Percentiles rank a stretch among this genome's conserved stretches.
Conservation (phyloP, 2,329 filamentous ascomycete species). For the Drechslerella coelobrocha region DNA sequence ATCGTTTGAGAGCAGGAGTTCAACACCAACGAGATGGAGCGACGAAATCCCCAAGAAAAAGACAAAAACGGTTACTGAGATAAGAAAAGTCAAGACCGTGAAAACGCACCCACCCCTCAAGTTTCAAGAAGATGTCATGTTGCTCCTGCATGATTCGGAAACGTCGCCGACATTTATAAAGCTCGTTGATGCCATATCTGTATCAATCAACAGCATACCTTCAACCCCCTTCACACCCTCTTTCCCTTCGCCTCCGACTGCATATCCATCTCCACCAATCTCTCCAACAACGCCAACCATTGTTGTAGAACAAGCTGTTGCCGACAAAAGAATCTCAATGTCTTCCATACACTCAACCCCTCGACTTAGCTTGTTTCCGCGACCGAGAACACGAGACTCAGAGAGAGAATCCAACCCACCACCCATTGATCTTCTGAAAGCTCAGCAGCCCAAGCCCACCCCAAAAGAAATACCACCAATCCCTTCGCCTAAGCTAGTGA, state of each 20-base stretch:
- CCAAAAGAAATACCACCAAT: slow-evolving; percentile 42
- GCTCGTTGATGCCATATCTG: slow-evolving; percentile 42
- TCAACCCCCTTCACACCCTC: slow-evolving; percentile 43
- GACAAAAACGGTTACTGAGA: slow-evolving; percentile 45
- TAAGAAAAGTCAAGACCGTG: slow-evolving; percentile 41
- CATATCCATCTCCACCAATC: slow-evolving; percentile 48
- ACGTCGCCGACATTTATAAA: slow-evolving; percentile 45
- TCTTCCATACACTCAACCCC: slow-evolving; percentile 27
- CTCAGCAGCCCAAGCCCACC: slow-evolving; percentile 32
- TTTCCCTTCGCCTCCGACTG: slow-evolving; percentile 38
- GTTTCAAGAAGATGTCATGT: slow-evolving; percentile 50
- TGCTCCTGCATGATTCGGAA: slow-evolving; percentile 41
- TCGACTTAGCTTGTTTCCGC: slow-evolving; percentile 44
- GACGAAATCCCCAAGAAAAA: slow-evolving; percentile 46
- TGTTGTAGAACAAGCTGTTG: slow-evolving; percentile 36
- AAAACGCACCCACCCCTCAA: slow-evolving; percentile 39
- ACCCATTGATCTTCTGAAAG: slow-evolving; percentile 34
- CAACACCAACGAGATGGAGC: slow-evolving; percentile 46
- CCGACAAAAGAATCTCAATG: slow-evolving; percentile 33
- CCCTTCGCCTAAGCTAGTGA: slow-evolving; percentile 32
- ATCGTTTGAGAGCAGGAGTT: slow-evolving; percentile 48
- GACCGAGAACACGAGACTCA: slow-evolving; percentile 39
- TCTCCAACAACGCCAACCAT: slow-evolving; percentile 49
- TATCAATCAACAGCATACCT: slow-evolving; percentile 42
- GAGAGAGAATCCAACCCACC: slow-evolving; percentile 24